Percentiles rank a stretch among this genome's conserved stretches.
phyloP scores from a whole-genome alignment of 352 stramenopile species.

The Phytophthora citricola region DNA sequence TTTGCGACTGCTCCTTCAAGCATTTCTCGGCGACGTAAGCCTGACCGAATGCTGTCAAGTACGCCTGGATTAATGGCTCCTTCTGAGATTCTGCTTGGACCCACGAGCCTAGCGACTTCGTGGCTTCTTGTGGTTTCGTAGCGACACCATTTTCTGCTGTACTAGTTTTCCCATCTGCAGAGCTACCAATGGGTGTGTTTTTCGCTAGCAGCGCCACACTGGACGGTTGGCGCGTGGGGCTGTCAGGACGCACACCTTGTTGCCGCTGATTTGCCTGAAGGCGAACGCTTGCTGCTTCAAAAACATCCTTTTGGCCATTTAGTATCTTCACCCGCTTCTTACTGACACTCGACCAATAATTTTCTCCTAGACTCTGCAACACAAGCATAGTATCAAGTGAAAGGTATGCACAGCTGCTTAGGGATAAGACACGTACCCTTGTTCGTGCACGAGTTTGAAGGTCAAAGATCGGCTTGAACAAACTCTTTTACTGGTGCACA shows the following conservation, averaged over 20 bases:
- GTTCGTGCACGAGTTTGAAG: slow-evolving; percentile 45
- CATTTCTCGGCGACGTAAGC: slow-evolving; percentile 4
- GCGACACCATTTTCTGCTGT: too few species aligned
- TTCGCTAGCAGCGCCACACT: neutral
- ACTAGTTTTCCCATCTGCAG: neutral
- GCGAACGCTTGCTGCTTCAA: slow-evolving; percentile 25
- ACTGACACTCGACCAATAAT: slow-evolving; percentile 45
- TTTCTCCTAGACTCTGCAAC: slow-evolving; percentile 43
- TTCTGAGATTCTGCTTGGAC: slow-evolving; percentile 9
- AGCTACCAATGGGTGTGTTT: neutral
- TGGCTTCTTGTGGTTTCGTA: neutral
- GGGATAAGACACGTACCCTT: slow-evolving; percentile 1
- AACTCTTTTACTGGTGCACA: slow-evolving; percentile 47
- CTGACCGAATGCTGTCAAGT: slow-evolving; percentile 22
- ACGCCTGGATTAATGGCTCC: slow-evolving; percentile 15
- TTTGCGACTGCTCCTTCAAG: slow-evolving; percentile 17
- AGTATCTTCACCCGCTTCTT: slow-evolving; percentile 44
- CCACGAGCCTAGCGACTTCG: slow-evolving; percentile 18
- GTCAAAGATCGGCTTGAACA: slow-evolving; percentile 52
- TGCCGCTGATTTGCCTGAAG: slow-evolving; percentile 17
- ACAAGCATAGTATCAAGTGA: neutral
- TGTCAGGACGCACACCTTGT: neutral
- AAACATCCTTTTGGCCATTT: slow-evolving; percentile 32
- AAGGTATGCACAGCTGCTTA: neutral
- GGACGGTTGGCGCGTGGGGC: too few species aligned